A percentile compares a stretch with the other conserved stretches of the same genome.
phyloP scores from a whole-genome alignment of 2,329 filamentous ascomycete species.

The Ascochyta koolunga region DNA sequence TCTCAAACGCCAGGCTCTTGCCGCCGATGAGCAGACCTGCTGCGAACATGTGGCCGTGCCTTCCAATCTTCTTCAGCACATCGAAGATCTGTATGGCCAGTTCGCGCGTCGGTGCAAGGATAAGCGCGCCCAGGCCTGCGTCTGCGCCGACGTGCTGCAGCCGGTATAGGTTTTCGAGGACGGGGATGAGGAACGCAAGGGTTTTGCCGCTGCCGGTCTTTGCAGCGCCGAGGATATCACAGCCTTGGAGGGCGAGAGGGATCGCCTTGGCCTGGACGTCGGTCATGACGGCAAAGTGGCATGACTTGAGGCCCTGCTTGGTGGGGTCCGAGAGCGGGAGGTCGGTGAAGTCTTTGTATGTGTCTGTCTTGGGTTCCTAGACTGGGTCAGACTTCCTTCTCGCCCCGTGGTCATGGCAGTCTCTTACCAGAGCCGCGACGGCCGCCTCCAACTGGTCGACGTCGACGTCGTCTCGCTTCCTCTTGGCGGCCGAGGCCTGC shows the following conservation, averaged over 20 bases:
- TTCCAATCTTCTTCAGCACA: constrained; percentile 86
- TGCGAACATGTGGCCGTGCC: constrained; percentile 82
- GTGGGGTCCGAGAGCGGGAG: constrained; percentile 87
- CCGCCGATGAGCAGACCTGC: constrained; percentile 93
- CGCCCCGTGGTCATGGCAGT: neutral
- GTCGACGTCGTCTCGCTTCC: constrained; percentile 60
- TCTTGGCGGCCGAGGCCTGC: constrained; percentile 58
- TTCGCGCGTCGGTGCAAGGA: constrained; percentile 93
- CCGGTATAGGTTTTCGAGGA: constrained; percentile 90
- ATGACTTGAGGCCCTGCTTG: constrained; percentile 76
- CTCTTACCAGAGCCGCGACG: constrained; percentile 51
- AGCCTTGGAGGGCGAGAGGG: constrained; percentile 81
- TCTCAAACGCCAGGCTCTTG: constrained; percentile 86
- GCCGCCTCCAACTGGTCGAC: constrained; percentile 54
- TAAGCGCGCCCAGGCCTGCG: constrained; percentile 82
- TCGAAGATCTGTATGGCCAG: constrained; percentile 97
- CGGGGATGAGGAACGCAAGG: constrained; percentile 86
- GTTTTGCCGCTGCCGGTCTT: constrained; percentile 97
- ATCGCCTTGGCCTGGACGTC: constrained; percentile 93
- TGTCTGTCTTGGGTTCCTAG: constrained; percentile 65
- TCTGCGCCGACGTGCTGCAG: constrained; percentile 89
- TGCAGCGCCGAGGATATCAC: constrained; percentile 89
- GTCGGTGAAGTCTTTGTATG: constrained; percentile 75
- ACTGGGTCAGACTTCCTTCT: constrained; percentile 18
- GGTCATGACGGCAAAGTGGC: constrained; percentile 88